These are phyloP conservation scores for Irpex sp. DNA, from an alignment of 1,284 basidiomycete genomes.

Conservation along the genomic window DNA sequence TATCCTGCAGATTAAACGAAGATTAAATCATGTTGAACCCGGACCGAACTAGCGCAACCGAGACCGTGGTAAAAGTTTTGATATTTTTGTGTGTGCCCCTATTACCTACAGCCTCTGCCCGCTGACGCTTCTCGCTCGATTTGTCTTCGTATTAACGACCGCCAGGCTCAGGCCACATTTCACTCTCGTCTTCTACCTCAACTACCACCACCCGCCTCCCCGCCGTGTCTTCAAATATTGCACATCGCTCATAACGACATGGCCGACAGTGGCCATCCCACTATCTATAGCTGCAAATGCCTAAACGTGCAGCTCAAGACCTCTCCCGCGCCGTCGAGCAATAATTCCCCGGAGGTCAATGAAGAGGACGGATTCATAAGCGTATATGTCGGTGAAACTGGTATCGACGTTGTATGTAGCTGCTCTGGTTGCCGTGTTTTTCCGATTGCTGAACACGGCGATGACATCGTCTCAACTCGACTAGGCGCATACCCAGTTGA, in stretches of 20 bases:
- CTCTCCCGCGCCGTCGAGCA: constrained; percentile 14
- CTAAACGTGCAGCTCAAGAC: constrained; percentile 60
- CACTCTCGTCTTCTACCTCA: constrained; percentile 1
- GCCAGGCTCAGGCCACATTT: not conserved
- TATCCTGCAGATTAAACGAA: too few species aligned
- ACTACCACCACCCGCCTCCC: constrained; percentile 1
- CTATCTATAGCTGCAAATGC: constrained; percentile 56
- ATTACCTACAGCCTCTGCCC: constrained; percentile 8
- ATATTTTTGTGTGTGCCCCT: constrained; percentile 17
- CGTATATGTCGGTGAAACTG: constrained; percentile 63
- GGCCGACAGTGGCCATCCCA: constrained; percentile 24
- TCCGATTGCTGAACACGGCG: constrained; percentile 11
- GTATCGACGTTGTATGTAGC: constrained; percentile 57
- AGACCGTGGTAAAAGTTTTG: constrained; percentile 23
- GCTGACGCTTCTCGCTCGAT: not conserved
- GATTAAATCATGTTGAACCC: not conserved
- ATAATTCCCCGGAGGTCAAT: constrained; percentile 15
- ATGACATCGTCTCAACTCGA: not conserved
- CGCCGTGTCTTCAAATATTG: not conserved
- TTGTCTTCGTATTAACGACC: constrained; percentile 4
- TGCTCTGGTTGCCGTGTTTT: constrained; percentile 6
- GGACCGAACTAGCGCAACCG: constrained; percentile 15
- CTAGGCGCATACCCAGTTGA: constrained; percentile 68
- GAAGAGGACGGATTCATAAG: constrained; percentile 47
- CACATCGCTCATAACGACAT: constrained; percentile 16